Conservation (phyloP, 345 rosid species). For the Psidium friedrichsthalianum region DNA sequence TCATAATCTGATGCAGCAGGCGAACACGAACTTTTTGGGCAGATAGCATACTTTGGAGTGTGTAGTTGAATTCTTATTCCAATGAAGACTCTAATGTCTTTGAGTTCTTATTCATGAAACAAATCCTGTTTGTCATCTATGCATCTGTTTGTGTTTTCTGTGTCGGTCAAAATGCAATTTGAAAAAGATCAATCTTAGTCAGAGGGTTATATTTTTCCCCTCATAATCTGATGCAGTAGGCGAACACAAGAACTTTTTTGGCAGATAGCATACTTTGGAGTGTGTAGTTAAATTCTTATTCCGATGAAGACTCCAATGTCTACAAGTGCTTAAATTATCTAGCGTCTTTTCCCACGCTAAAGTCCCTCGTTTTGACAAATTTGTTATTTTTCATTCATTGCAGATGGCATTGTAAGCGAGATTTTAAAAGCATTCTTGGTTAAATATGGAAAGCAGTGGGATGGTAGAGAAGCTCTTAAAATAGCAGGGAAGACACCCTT, state of each 20-base stretch:
- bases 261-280: background rate
- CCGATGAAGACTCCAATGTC: background rate
- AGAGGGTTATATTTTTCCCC: background rate
- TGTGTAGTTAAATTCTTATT: background rate
- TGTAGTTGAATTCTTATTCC: background rate
- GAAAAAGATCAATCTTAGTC: background rate
- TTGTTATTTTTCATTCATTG: background rate
- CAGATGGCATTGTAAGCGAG: conserved; percentile 57
- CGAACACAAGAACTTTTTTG: background rate
- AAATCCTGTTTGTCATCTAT: background rate
- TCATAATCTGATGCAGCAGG: background rate
- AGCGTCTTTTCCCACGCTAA: background rate
- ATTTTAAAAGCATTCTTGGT: conserved; percentile 46
- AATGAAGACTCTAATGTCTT: background rate
- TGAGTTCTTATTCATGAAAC: background rate
- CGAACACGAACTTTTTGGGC: background rate
- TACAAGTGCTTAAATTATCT: background rate
- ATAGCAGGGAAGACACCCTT: conserved; percentile 59
- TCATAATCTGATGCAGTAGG: background rate
- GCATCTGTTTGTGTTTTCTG: background rate
- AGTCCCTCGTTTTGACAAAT: background rate
- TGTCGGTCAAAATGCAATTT: background rate
- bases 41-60: background rate
- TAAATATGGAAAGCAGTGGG: conserved; percentile 88
- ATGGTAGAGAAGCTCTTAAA: conserved; percentile 65